phyloP scores from a whole-genome alignment of 768 basidiomycete genomes.

The Suillus bovinus region DNA sequence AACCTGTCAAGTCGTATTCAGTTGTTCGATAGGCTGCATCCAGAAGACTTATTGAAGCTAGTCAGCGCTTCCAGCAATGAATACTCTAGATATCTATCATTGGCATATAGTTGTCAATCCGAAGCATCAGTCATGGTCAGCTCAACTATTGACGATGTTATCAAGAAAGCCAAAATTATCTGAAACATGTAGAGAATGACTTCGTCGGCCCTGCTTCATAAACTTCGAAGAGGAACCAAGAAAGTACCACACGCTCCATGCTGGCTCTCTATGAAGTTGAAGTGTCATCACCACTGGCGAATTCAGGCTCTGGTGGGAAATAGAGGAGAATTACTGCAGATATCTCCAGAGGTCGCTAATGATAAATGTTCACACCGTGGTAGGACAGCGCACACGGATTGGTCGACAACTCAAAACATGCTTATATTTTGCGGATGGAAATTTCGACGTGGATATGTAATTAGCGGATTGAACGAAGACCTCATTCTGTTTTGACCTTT shows the following conservation, averaged over 20 bases:
- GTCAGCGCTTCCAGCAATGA: background rate
- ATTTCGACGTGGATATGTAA: background rate
- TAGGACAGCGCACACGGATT: background rate
- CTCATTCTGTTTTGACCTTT: constrained; percentile 14
- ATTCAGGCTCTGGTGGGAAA: background rate
- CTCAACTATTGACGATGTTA: background rate
- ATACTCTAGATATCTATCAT: background rate
- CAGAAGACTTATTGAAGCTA: background rate
- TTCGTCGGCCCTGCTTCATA: constrained; percentile 96
- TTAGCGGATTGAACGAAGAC: background rate
- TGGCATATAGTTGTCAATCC: background rate
- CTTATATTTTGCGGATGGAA: background rate
- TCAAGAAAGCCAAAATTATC: background rate
- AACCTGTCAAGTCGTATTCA: background rate
- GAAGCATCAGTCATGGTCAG: background rate
- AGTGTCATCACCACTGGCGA: background rate
- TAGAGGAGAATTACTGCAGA: background rate
- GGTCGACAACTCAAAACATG: background rate
- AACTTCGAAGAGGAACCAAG: constrained; percentile 94
- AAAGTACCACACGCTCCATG: background rate
- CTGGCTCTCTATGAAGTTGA: background rate
- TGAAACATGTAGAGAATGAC: constrained; percentile 71
- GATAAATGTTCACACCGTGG: background rate
- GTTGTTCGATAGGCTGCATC: background rate
- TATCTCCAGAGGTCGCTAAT: background rate